Base-by-base conservation (phyloP, 1,139 yeast species). In the Diutina sp. region DNA sequence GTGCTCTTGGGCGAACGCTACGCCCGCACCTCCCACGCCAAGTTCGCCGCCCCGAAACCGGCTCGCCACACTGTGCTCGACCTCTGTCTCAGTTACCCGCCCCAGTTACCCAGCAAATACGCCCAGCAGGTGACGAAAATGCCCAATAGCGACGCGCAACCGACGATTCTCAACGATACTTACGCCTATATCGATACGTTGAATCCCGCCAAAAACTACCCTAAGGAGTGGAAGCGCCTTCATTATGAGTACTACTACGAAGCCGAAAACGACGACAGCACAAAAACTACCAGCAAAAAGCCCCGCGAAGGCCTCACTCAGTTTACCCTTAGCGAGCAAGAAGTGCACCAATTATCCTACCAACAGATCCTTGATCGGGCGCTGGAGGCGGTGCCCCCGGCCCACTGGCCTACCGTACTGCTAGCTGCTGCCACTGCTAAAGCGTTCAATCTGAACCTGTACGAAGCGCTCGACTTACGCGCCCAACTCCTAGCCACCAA, bases 301-400 rank as follows among this genome's bases (percentile, higher is more conserved):
- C 25, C 25, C 25, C 48, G 56, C 53, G 35, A 57, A 25, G 83
- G 82, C 11, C 61, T 81, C n/a, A 71, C 74, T 44, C 69, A 72
- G 12, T 79, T 83, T 58, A 58, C 64, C 8, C 62, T 84, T 25
- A 65, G 74, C 6, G 79, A 77, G 53, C 85, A 82, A 14, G 72
- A 76, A 14, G 73, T 85, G 18, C 68, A 74, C 30, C 76, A 76
- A 57, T 65, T 79, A n/a, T 69, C 84, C 0, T 68, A 83, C 48
- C 85, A 84, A 59, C 88, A 86, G 63, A 77, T 89, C 14, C 82
- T 78, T 61, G 86, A 84, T 56, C 80, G 76, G 58, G 90, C 88
- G 4, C 69, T 74, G 60, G 77, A 75, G 21, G 71, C 71, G 2
- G 69, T 90, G 18, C 96, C 97, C 1, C 68, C 74, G 47, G 83